These are phyloP conservation scores for Claviceps cyperi DNA, from an alignment of 2,329 filamentous ascomycete species.

Conservation along the genomic window DNA sequence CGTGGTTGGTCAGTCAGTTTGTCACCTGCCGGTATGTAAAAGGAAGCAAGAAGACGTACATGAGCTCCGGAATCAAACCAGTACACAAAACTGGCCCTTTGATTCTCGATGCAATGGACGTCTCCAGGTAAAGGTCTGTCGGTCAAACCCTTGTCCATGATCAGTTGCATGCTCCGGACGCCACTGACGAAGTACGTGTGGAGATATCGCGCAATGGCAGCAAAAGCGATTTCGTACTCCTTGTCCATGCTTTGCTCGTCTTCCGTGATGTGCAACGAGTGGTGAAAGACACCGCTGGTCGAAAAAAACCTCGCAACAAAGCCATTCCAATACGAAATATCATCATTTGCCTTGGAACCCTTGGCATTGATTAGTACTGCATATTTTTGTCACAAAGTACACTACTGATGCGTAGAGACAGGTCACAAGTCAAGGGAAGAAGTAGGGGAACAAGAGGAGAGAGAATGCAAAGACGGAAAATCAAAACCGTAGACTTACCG, in stretches of 20 bases:
- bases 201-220: conserved; percentile 78
- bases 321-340: conserved; percentile 61
- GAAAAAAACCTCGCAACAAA: conserved; percentile 79
- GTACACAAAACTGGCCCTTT: conserved; percentile 68
- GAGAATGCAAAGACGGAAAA: neutral
- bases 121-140: conserved; percentile 46
- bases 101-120: conserved; percentile 60
- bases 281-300: conserved; percentile 58
- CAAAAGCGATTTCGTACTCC: conserved; percentile 72
- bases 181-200: conserved; percentile 79
- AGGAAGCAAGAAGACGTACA: conserved; percentile 32
- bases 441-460: neutral
- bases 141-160: conserved; percentile 52
- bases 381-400: no score
- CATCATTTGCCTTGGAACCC: conserved; percentile 47
- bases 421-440: neutral
- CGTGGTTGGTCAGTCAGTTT: neutral
- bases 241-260: conserved; percentile 50
- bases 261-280: conserved; percentile 47
- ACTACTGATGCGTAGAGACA: no score
- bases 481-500: conserved; percentile 22
- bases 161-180: conserved; percentile 71
- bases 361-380: conserved; percentile 13
- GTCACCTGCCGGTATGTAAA: neutral
- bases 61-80: conserved; percentile 78